A percentile compares a stretch with the other conserved stretches of the same genome.
phyloP scores from a whole-genome alignment of 2,329 filamentous ascomycete genomes.

The Didymella segeticola region DNA sequence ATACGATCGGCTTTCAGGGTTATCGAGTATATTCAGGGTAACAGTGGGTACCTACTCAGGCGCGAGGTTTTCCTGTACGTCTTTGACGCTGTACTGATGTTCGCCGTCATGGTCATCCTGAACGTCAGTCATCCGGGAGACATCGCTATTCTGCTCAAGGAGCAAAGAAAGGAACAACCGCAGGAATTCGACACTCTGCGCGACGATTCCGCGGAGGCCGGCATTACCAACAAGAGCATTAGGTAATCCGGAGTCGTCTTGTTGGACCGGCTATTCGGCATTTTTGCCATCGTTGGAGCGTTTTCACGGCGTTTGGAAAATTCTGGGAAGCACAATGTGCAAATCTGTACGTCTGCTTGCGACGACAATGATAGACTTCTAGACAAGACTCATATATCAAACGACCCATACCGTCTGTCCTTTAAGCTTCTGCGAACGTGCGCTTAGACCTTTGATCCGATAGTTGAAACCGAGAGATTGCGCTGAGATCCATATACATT shows the following conservation, averaged over 20 bases:
- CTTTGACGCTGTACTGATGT: conserved; percentile 56
- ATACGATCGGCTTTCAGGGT: conserved; percentile 58
- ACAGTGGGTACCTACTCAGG: conserved; percentile 52
- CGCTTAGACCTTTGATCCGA: not conserved
- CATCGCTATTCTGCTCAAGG: conserved; percentile 19
- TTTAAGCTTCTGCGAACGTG: not conserved
- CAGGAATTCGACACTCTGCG: conserved; percentile 3
- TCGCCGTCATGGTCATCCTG: conserved; percentile 51
- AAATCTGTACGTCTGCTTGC: not conserved
- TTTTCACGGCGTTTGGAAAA: not conserved
- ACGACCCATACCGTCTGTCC: not conserved
- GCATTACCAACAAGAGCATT: not conserved
- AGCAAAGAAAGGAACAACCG: not conserved
- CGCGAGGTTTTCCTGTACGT: conserved; percentile 55
- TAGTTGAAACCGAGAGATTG: not conserved
- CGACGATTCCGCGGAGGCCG: not conserved
- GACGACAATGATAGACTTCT: not conserved
- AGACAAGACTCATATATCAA: not conserved
- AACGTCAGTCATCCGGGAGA: conserved; percentile 46
- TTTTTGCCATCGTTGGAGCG: not conserved
- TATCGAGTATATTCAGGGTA: conserved; percentile 57
- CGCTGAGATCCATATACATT: not conserved
- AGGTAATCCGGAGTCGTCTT: not conserved
- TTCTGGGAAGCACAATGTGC: not conserved
- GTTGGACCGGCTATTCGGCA: not conserved